phyloP scores from a whole-genome alignment of 2,329 filamentous ascomycete species.

The Mycosphaerella sp. region DNA sequence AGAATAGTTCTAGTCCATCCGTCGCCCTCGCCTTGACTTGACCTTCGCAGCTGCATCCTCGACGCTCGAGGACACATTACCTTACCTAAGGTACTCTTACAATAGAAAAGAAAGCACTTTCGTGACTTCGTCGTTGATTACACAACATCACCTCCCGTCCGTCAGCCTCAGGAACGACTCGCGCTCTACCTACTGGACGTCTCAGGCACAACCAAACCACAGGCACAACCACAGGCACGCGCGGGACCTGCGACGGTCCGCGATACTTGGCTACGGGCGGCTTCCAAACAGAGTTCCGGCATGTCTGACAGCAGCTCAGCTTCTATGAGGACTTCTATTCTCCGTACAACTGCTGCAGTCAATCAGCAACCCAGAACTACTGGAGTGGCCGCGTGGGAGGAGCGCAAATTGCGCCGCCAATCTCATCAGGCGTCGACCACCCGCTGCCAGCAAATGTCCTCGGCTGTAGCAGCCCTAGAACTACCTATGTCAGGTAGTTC shows the following conservation, averaged over 20 bases:
- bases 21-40: too few species aligned
- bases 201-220: not conserved
- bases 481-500: too few species aligned
- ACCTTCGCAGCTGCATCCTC: too few species aligned
- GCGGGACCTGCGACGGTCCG: constrained; percentile 2
- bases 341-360: not conserved
- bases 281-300: constrained; percentile 5
- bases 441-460: not conserved
- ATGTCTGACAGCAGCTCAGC: not conserved
- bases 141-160: not conserved
- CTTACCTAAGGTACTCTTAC: too few species aligned
- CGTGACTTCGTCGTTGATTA: too few species aligned
- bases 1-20: too few species aligned
- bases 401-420: not conserved
- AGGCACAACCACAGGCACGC: constrained; percentile 7
- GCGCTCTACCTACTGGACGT: not conserved
- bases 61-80: too few species aligned
- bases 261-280: constrained; percentile 6
- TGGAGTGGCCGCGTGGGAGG: not conserved
- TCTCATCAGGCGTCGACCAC: not conserved
- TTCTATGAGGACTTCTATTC: too few species aligned
- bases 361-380: constrained; percentile 8
- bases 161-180: constrained; percentile 1
- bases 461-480: not conserved
- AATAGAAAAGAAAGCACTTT: too few species aligned